Evolutionary conservation across 768 basidiomycete genomes (phyloP).

Genomic region (Daedaleopsis nitida): DNA sequence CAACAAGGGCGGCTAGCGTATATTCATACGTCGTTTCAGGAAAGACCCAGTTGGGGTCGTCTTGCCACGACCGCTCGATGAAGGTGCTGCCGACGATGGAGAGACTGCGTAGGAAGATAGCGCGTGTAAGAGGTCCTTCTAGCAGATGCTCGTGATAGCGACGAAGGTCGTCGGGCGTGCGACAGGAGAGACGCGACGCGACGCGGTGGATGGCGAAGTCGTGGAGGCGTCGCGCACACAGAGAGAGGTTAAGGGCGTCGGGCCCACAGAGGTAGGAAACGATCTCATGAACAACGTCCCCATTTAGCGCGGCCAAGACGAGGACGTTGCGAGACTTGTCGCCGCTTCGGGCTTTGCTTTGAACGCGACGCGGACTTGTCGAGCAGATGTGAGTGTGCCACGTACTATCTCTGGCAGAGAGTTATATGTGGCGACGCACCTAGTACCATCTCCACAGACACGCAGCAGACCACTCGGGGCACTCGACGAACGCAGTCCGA

Average conservation of each 20-base stretch:
- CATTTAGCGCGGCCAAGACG: neutral
- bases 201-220: slow-evolving; percentile 13
- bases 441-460: too few species aligned
- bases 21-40: slow-evolving; percentile 16
- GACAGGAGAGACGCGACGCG: slow-evolving; percentile 7
- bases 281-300: slow-evolving; percentile 7
- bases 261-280: slow-evolving; percentile 7
- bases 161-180: slow-evolving; percentile 8
- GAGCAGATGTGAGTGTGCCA: neutral
- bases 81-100: slow-evolving; percentile 9
- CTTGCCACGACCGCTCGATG: slow-evolving; percentile 16
- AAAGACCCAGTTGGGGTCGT: slow-evolving; percentile 15
- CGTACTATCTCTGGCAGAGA: neutral
- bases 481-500: too few species aligned
- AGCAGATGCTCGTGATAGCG: slow-evolving; percentile 2
- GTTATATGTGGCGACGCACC: too few species aligned
- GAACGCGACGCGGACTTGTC: neutral
- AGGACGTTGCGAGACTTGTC: neutral
- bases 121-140: slow-evolving; percentile 4
- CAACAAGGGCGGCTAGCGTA: slow-evolving; percentile 7
- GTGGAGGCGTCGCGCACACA: slow-evolving; percentile 5
- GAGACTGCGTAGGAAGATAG: slow-evolving; percentile 11
- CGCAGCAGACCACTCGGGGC: too few species aligned
- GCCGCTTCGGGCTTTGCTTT: neutral
- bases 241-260: slow-evolving; percentile 15